Base-by-base conservation (phyloP, 108 stramenopile genomes). In the Aurantiochytrium sp. region DNA sequence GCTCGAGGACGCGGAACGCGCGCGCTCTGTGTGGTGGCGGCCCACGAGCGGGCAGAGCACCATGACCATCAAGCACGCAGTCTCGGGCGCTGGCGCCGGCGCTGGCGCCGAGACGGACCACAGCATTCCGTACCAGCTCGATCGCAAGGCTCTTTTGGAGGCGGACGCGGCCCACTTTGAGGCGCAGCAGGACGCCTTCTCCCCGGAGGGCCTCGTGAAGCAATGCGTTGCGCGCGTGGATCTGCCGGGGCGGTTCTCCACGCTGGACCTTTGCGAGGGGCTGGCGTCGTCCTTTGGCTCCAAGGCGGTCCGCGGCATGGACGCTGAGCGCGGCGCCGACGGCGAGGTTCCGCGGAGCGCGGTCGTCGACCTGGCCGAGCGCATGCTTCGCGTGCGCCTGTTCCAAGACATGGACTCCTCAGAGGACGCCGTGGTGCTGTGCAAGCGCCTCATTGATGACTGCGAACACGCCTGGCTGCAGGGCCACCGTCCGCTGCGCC, bases 401-500 rank as follows among this genome's bases (percentile, higher is more conserved):
- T 65, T 65, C 2, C 59, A 4, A 27, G 34, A 3, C 59, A 65
- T 65, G 59, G 24, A 15, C 12, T 6, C 24, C 59, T 65, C 59
- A 34, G 10, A 30, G 19, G 73, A 81, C 39, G 45, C 73, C 39
- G 6, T 48, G 6, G 12, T 81, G 0, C 15, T 81, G 39, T 41
- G 42, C 17, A 12, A 48, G 73, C 73, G 73, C 45, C 73, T 81
- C 30, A 81, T 81, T 48, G 42, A 81, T 12, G 73, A 81, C 73
- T 81, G 73, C 45, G 73, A 81, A 24, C 42, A 41, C 1, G 39
- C 42, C 36, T 81, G 73, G 73, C 45, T 81, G 15, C 73, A 42
- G 32, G 73, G 73, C 21, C 73, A 81, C 24, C 42, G 42, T 24
- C 73, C 73, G 21, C 45, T 81, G 42, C 6, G 45, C 2, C 17